A percentile compares a stretch with the other conserved stretches of the same genome.
Evolutionary conservation across 2,329 filamentous ascomycete genomes (phyloP).

Genomic region (Venturia effusa): DNA sequence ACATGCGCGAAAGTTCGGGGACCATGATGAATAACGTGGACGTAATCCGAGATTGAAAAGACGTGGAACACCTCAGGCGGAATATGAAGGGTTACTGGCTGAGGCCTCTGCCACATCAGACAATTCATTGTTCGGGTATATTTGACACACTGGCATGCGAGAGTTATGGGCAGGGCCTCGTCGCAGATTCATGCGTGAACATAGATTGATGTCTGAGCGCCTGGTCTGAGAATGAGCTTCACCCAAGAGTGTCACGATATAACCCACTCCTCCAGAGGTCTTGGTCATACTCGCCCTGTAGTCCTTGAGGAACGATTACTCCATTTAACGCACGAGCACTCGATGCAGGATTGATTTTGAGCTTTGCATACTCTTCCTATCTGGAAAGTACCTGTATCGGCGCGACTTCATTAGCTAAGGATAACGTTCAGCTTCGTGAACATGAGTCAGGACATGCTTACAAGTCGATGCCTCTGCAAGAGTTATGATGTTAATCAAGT

Average conservation of each 20-base stretch:
- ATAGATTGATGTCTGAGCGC: not conserved
- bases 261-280: not conserved
- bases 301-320: not conserved
- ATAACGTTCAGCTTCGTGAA: not conserved
- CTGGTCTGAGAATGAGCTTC: not conserved
- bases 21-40: no score
- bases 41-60: not conserved
- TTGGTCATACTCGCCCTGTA: not conserved
- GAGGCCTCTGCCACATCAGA: not conserved
- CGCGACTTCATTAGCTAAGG: not conserved
- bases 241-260: not conserved
- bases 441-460: not conserved
- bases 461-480: no score
- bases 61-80: not conserved
- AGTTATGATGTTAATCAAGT: no score
- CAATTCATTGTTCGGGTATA: not conserved
- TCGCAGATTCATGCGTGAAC: not conserved
- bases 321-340: no score
- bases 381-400: not conserved
- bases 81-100: not conserved
- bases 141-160: not conserved
- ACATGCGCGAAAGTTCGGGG: no score
- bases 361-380: no score
- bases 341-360: no score
- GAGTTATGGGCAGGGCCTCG: not conserved